Base-by-base conservation (phyloP, 805 yeast species). In the Priceomyces medius region DNA sequence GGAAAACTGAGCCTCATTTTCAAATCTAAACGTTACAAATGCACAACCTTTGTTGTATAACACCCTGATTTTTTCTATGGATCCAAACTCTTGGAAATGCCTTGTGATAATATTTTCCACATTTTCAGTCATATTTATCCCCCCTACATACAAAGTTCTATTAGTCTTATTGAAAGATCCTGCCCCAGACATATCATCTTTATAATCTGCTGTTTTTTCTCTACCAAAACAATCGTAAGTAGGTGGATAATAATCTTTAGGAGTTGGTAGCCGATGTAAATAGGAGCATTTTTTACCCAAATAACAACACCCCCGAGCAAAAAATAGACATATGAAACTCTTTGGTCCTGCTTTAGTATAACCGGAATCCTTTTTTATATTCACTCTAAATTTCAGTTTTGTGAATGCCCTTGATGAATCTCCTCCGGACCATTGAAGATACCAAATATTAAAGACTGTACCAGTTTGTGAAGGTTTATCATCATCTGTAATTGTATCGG, bases 131-230 rank as follows among this genome's bases (percentile, higher is more conserved):
- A 68, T 60, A 29, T 60, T 76, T 14, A 58, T 71, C 48, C 79
- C 79, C 9, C 95, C 93, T 2, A 91, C 77, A 56, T 83, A 90
- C 2, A 91, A 59, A 0, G 97, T 88, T 40, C 81, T 64, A 56
- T 89, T 90, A n/a, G 70, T 68, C 27, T 71, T 65, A 50, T 76
- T 72, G 56, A 91, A 81, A 18, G 88, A 81, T 0, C 98, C 99
- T 3, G 89, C 83, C 24, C 99, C 99, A 20, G 85, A 80, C 97
- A 89, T 89, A 62, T 91, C 98, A 49, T 91, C 97, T 50, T 89
- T 68, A 54, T 87, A 88, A 36, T 80, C 85, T 1, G 85, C 71
- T 47, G 84, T 84, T 59, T 85, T 88, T 55, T 87, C 96, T 44
- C 99, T 68, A 1, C 97, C 98, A 70, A 91, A 91, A 55, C 97